Evolutionary conservation across 306 rosid species (phyloP).

Genomic region (Prinsepia uniflora): DNA sequence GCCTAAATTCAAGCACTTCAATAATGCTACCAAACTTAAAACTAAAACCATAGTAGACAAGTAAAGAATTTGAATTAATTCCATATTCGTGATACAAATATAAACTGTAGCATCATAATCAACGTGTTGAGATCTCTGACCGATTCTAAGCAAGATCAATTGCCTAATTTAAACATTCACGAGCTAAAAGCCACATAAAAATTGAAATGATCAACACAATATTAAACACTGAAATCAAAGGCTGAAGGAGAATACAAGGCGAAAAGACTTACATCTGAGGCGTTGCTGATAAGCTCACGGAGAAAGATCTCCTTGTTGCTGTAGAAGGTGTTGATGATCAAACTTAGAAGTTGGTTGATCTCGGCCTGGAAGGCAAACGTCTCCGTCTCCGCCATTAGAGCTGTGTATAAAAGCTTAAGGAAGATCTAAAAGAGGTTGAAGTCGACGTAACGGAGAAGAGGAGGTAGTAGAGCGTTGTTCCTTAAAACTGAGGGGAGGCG

Average conservation of each 20-base stretch:
- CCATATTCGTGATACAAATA: too few species aligned
- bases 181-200: not conserved
- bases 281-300: slow-evolving; percentile 77
- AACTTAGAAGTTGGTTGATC: slow-evolving; percentile 88
- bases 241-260: fast-evolving
- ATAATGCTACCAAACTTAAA: too few species aligned
- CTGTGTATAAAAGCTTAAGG: not conserved
- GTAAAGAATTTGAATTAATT: not conserved
- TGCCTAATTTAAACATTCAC: not conserved
- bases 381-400: slow-evolving; percentile 58
- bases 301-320: slow-evolving; percentile 93
- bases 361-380: slow-evolving; percentile 93
- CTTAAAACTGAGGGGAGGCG: not conserved
- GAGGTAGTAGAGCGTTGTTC: not conserved
- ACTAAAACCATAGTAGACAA: not conserved
- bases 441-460: not conserved
- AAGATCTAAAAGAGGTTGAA: slow-evolving; percentile 16
- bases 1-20: not conserved
- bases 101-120: not conserved
- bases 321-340: slow-evolving; percentile 87
- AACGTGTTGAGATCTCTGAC: not conserved
- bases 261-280: slow-evolving; percentile 56
- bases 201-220: not conserved
- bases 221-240: not conserved
- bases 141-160: not conserved